phyloP scores from a whole-genome alignment of 768 basidiomycete genomes.

The Mycena leptocephala region DNA sequence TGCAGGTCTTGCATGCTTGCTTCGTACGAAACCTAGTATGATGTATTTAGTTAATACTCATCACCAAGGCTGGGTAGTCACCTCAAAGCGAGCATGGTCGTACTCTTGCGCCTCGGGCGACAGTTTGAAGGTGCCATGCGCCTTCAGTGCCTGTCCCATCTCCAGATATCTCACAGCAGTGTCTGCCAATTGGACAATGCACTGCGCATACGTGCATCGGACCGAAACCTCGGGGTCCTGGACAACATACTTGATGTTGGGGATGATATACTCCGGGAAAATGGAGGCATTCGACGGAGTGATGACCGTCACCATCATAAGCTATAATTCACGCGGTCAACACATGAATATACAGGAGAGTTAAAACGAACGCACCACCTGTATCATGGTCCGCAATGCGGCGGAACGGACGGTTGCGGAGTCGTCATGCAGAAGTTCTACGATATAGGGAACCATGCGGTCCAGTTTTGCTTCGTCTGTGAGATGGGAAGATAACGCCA shows the following conservation, averaged over 20 bases:
- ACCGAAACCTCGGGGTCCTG: slow-evolving; percentile 90
- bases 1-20: slow-evolving; percentile 90
- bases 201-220: slow-evolving; percentile 86
- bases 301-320: slow-evolving; percentile 81
- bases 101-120: slow-evolving; percentile 78
- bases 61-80: slow-evolving; percentile 38
- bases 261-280: slow-evolving; percentile 96
- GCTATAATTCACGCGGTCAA: slow-evolving; percentile 35
- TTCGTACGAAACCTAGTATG: slow-evolving; percentile 90
- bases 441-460: slow-evolving; percentile 92
- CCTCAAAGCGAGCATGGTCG: slow-evolving; percentile 89
- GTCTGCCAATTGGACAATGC: slow-evolving; percentile 88
- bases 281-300: slow-evolving; percentile 89
- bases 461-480: slow-evolving; percentile 97
- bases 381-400: slow-evolving; percentile 84
- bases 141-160: slow-evolving; percentile 93
- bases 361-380: slow-evolving; percentile 74
- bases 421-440: slow-evolving; percentile 92
- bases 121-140: slow-evolving; percentile 82
- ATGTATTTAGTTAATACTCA: background rate
- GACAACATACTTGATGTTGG: slow-evolving; percentile 87
- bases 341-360: slow-evolving; percentile 1
- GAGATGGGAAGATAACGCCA: slow-evolving; percentile 85
- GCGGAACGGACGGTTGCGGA: slow-evolving; percentile 86
- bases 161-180: slow-evolving; percentile 92